Evolutionary conservation across 768 basidiomycete species (phyloP), one percentile per base, ranked within the genome.

Genomic region (Tylopilus balloui): DNA sequence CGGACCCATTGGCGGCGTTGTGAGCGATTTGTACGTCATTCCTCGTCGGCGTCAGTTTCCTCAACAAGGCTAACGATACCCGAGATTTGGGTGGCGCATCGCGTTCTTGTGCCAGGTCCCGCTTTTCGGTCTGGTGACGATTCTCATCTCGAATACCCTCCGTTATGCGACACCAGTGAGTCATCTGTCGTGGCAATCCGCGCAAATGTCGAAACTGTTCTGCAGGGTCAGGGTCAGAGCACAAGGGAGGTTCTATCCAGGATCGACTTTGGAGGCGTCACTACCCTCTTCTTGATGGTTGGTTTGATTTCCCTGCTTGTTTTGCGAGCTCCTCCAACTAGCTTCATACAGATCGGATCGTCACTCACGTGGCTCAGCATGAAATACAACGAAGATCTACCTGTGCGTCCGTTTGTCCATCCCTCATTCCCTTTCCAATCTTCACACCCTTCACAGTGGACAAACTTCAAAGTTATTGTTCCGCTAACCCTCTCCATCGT

Each of bases 261-360:
- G n/a, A 87, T 91, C 21, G 88, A 91, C 62, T 90, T 87, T 57
- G 80, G 78, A 4, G 88, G 88, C 0, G 86, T 78, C 52, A 56
- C 77, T 12, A 74, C 78, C 1, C 73, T 89, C 31, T 66, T 90
- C 35, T 62, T 76, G 21, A 67, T 76, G 25, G 88, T 41, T 7
- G 27, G 39, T 21, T 19, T 32, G 1, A 11, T 41, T 41, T 17
- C 19, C 9, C n/a, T 12, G 32, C 5, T 2, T 14, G 2, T 15
- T n/a, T 1, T 17, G 4, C 39, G 12, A 41, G 34, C 20, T 31
- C 15, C 1, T 23, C 1, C 34, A 36, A 48, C 32, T n/a, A 13
- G 38, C 19, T 28, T 35, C 20, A 23, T 2, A 11, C 34, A 79
- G 77, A 73, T 81, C 29, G 78, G 76, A 24, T 83, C 82, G 0